These are phyloP conservation scores for Beta lomatogona DNA, from an alignment of 179 eudicot genomes.

Conservation along the genomic window DNA sequence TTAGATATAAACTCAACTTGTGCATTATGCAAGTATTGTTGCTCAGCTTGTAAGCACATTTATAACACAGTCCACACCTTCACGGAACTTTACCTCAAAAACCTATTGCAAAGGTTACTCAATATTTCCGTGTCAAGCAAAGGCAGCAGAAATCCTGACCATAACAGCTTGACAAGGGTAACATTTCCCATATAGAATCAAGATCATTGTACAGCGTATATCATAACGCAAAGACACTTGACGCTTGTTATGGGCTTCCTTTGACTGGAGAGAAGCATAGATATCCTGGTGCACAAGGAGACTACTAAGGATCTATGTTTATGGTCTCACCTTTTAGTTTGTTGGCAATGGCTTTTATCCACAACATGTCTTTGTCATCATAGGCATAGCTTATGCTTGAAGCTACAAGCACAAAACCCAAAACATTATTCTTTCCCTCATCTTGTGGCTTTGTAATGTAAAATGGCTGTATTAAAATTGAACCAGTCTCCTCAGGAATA, in stretches of 20 bases:
- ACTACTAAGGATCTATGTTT: slow-evolving; percentile 4
- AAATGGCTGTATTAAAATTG: slow-evolving; percentile 29
- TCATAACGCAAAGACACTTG: not conserved
- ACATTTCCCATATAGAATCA: not conserved
- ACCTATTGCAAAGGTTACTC: not conserved
- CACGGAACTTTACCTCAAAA: not conserved
- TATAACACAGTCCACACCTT: not conserved
- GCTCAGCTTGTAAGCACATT: not conserved
- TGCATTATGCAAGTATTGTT: not conserved
- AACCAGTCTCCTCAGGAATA: slow-evolving; percentile 66
- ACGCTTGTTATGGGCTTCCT: not conserved
- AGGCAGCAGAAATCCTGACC: not conserved
- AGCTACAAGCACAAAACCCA: slow-evolving; percentile 70
- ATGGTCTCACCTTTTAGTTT: slow-evolving; percentile 56
- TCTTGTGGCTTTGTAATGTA: not conserved
- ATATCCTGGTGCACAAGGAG: slow-evolving; percentile 16
- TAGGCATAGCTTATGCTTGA: slow-evolving; percentile 75
- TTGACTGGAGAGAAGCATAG: slow-evolving; percentile 6
- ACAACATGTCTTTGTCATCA: slow-evolving; percentile 65
- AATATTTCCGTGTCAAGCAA: not conserved
- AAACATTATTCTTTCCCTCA: slow-evolving; percentile 29
- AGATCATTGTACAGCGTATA: not conserved
- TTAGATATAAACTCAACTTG: not conserved
- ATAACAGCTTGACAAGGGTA: slow-evolving; percentile 7
- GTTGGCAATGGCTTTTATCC: slow-evolving; percentile 81